Percentiles rank a stretch among this genome's conserved stretches.
Conservation (phyloP, 2,329 filamentous ascomycete species). For the Diaporthe capsici region DNA sequence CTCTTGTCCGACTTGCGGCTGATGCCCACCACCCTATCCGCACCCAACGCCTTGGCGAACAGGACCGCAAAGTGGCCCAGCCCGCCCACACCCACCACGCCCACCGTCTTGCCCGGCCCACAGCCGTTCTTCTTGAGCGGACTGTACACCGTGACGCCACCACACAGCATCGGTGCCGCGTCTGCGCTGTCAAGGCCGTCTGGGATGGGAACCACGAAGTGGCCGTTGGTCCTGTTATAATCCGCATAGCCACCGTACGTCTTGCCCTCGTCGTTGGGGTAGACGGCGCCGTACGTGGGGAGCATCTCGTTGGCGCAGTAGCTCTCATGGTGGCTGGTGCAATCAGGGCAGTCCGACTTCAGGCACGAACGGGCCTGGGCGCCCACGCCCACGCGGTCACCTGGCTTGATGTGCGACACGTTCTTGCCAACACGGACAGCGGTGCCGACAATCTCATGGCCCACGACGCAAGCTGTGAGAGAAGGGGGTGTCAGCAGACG, state of each 20-base stretch:
- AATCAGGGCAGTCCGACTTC: conserved; percentile 57
- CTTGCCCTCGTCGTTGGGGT: conserved; percentile 65
- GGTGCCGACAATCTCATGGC: conserved; percentile 73
- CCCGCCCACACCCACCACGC: conserved; percentile 77
- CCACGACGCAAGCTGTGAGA: conserved; percentile 61
- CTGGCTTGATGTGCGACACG: conserved; percentile 63
- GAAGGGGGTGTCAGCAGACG: background rate
- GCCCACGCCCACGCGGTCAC: conserved; percentile 73
- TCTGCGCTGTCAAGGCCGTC: conserved; percentile 55
- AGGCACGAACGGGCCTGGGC: conserved; percentile 70
- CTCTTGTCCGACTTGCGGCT: conserved; percentile 66
- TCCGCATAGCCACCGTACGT: conserved; percentile 68
- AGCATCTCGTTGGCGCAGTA: conserved; percentile 56
- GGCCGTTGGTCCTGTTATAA: conserved; percentile 50
- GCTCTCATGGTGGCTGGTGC: conserved; percentile 52
- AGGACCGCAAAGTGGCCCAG: conserved; percentile 77
- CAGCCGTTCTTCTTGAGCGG: conserved; percentile 73
- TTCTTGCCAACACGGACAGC: conserved; percentile 64
- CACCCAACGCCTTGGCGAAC: conserved; percentile 76
- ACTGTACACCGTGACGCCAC: conserved; percentile 75
- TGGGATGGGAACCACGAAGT: conserved; percentile 63
- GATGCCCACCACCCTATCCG: conserved; percentile 71
- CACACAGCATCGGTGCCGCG: conserved; percentile 76
- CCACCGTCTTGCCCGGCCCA: conserved; percentile 77
- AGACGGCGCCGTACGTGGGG: conserved; percentile 67